Evolutionary conservation across 2,329 filamentous ascomycete species (phyloP), one percentile per base, ranked within the genome.

Genomic region (Teratosphaeria nubilosa): DNA sequence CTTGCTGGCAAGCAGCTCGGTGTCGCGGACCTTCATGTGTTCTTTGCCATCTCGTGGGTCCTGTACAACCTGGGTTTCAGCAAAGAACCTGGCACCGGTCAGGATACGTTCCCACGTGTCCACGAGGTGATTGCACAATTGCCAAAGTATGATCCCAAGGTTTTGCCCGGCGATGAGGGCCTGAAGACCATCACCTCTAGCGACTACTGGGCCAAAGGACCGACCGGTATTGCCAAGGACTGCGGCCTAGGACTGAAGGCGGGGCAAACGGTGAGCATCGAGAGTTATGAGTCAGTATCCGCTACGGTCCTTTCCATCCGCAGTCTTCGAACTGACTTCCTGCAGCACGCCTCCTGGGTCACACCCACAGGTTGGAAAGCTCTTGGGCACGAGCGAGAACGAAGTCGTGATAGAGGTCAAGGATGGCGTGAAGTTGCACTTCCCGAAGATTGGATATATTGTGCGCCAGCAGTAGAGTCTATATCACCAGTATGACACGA

Each of bases 371-470:
- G 58, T 55, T 34, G 69, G 69, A 48, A 70, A 64, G 53, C 60
- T 70, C 16, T 51, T 69, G 7, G 67, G 64, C 1, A 62, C 65
- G 2, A 62, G 56, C n/a, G 50, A 55, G 24, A 56, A 66, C 34
- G 66, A 69, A 56, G 54, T 66, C 27, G 65, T 70, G 48, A 56
- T 71, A 24, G 66, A 69, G 52, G 55, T 69, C 34, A 67, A 66
- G 34, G 62, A 66, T 60, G 66, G 66, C 11, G 56, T 71, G 24
- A 60, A 63, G 0, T 50, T 75, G 31, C 74, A 76, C 55, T 75
- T 75, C 58, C 74, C 74, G 0, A 65, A 70, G 4, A 71, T 72
- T 60, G 74, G 74, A 25, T 75, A 74, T 59, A 64, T 69, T 45
- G 62, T 70, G 10, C 59, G 64, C 24, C 14, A 41, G 50, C 60